Conservation (phyloP, 2,329 filamentous ascomycete genomes). For the Chrysoporthe cubensis region DNA sequence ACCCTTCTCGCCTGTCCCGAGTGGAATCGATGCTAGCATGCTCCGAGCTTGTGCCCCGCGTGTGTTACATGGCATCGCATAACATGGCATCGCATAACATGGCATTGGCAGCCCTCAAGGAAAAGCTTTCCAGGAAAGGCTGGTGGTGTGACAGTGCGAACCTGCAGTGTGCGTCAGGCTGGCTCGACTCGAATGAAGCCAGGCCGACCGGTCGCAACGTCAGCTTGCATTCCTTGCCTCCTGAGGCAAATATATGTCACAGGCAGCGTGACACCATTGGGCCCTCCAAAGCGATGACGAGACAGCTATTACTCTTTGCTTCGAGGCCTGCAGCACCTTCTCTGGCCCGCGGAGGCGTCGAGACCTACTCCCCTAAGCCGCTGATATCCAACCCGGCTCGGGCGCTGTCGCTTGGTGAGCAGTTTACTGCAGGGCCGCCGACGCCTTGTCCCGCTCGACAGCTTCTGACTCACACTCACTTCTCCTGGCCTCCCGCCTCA, state of each 20-base stretch:
- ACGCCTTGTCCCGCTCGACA: neutral
- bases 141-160: constrained; percentile 5
- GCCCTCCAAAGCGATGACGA: constrained; percentile 8
- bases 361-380: constrained; percentile 9
- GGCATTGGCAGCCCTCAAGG: constrained; percentile 3
- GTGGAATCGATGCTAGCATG: neutral
- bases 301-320: neutral
- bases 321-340: constrained; percentile 4
- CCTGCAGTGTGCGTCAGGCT: neutral
- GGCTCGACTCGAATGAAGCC: neutral
- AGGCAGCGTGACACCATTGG: constrained; percentile 15
- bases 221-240: constrained; percentile 23
- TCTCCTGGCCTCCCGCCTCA: constrained; percentile 5
- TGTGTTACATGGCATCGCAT: constrained; percentile 13
- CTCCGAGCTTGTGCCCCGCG: neutral
- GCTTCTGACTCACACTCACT: neutral
- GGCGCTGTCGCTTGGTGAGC: constrained; percentile 3
- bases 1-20: neutral
- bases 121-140: neutral
- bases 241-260: constrained; percentile 4
- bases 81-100: constrained; percentile 15
- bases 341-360: neutral
- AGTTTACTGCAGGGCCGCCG: neutral
- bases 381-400: constrained; percentile 15
- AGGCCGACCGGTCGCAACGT: constrained; percentile 1